Percentiles rank a stretch among this genome's conserved stretches.
Evolutionary conservation across 2,329 filamentous ascomycete species (phyloP).

Genomic region (Thelonectria discophora): DNA sequence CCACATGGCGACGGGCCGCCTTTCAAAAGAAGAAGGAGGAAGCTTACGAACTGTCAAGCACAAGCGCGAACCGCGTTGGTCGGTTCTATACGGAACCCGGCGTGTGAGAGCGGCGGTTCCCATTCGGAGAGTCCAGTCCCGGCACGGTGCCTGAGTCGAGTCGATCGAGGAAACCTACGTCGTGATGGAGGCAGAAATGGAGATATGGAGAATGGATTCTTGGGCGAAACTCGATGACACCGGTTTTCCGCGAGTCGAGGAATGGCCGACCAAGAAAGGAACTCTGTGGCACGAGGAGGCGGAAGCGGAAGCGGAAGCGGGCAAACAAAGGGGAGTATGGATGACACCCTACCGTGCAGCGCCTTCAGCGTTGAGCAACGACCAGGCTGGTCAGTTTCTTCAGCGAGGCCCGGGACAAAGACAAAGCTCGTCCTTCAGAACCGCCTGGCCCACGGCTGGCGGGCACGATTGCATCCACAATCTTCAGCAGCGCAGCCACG

Average conservation of each 20-base stretch:
- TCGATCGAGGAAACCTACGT: background rate
- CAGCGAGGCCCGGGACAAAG: background rate
- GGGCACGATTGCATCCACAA: background rate
- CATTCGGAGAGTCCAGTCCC: background rate
- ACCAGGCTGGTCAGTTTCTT: background rate
- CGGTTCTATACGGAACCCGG: constrained; percentile 22
- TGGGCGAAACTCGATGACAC: background rate
- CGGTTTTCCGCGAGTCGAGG: background rate
- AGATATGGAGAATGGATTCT: background rate
- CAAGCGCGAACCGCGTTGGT: background rate
- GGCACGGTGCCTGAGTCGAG: background rate
- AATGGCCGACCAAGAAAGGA: background rate
- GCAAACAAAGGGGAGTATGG: background rate
- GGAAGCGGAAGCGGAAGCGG: too few species aligned
- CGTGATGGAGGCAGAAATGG: background rate
- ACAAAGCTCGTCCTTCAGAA: background rate
- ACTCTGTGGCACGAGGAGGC: background rate
- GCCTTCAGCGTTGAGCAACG: background rate
- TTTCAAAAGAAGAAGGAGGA: constrained; percentile 25
- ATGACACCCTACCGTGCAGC: background rate
- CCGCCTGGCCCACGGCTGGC: background rate
- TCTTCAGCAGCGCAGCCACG: background rate
- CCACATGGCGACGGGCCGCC: constrained; percentile 19
- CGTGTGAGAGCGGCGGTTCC: constrained; percentile 14
- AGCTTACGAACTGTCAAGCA: background rate